Evolutionary conservation across 2,329 filamentous ascomycete species (phyloP), one percentile per base, ranked within the genome.

Genomic region (Pseudogymnoascus sp.): DNA sequence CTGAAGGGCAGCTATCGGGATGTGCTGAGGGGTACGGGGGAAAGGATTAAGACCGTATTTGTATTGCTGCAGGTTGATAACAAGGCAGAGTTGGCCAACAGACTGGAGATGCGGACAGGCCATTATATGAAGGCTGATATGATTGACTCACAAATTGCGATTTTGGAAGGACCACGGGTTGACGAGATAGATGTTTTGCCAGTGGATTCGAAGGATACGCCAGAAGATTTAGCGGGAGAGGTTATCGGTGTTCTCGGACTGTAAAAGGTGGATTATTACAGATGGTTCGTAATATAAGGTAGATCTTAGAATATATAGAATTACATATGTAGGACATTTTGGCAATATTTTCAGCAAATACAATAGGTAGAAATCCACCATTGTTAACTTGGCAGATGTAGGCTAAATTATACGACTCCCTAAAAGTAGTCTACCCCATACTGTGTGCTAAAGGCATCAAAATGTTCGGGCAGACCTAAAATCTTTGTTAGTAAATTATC

Each of bases 121-220:
- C 75, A 76, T 59, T 76, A 73, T 53, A 76, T 76, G 75, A 66
- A 68, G 38, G 60, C 68, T 0, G 64, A 62, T 7, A 75, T 76
- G 72, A 69, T 75, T 0, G 68, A 72, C 22, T 68, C 71, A 1
- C 74, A 76, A 61, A 22, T 75, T 2, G 66, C 64, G 1, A 66
- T 69, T 1, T 68, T 73, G 11, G 73, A 76, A 61, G 60, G 61
- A 1, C 65, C 71, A 0, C 64, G 62, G 0, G 60, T 63, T 1
- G 64, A 67, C 2, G 75, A 77, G 64, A 62, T 62, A 1, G 74
- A 76, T 62, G 69, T 76, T 0, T 60, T 75, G 18, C 75, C 75
- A 60, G 63, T 65, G 14, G 61, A 66, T 61, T 63, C 58, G 1
- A 36, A 25, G 8, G 37, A 15, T n/a, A 22, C 25, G 6, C 53